phyloP scores from a whole-genome alignment of 306 rosid species.

The Arachis stenosperma region DNA sequence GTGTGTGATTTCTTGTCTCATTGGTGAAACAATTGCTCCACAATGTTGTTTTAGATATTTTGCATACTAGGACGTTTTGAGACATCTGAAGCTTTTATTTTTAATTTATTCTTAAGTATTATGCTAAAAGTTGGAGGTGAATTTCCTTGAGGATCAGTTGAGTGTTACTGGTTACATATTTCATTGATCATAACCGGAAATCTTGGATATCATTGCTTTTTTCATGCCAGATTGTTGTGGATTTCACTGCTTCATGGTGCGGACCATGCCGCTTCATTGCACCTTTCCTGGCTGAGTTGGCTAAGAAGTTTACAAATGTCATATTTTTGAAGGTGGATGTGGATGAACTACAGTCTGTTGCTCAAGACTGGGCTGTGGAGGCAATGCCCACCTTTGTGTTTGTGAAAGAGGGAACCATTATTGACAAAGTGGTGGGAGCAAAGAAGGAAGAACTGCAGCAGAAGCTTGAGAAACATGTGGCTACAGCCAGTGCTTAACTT shows the following conservation, averaged over 20 bases:
- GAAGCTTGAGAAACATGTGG: constrained; percentile 58
- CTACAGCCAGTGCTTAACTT: constrained; percentile 53
- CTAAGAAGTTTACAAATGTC: constrained; percentile 61
- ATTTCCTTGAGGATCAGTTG: background rate
- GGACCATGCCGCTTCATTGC: constrained; percentile 93
- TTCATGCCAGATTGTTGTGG: constrained; percentile 67
- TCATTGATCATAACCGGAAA: background rate
- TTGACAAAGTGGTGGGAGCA: constrained; percentile 88
- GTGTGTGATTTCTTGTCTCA: background rate
- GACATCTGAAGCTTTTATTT: background rate
- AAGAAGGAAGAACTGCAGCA: constrained; percentile 81
- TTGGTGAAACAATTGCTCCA: background rate
- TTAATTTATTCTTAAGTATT: background rate
- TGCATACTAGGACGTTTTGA: background rate
- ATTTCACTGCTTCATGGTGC: constrained; percentile 97
- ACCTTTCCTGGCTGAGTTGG: constrained; percentile 77
- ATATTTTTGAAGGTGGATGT: constrained; percentile 85
- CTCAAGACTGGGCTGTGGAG: constrained; percentile 94
- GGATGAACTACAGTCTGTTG: constrained; percentile 83
- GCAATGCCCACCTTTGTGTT: constrained; percentile 96
- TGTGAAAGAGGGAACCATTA: constrained; percentile 76
- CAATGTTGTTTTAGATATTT: background rate
- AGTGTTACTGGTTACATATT: background rate
- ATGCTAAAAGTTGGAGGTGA: constrained; percentile 3
- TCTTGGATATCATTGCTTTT: background rate